These are phyloP conservation scores for Penicillium crystallinum DNA, from an alignment of 495 filamentous ascomycete species.

Conservation along the genomic window DNA sequence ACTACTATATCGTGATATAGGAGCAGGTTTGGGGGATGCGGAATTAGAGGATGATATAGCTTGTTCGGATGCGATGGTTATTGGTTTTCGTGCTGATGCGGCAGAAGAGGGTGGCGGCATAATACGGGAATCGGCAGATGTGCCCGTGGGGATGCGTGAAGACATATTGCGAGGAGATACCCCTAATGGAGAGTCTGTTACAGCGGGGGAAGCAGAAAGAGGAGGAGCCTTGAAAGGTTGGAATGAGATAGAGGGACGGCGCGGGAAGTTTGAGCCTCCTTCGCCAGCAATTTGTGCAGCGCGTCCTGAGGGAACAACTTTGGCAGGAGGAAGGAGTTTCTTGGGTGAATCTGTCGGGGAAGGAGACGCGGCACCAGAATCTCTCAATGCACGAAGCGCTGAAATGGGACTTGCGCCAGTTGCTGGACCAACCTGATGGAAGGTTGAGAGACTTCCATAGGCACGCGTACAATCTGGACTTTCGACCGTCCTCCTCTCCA, in stretches of 20 bases:
- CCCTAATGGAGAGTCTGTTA: slow-evolving; percentile 46
- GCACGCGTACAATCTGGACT: slow-evolving; percentile 68
- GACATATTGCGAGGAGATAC: slow-evolving; percentile 61
- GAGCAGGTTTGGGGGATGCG: slow-evolving; percentile 68
- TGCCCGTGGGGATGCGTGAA: slow-evolving; percentile 46
- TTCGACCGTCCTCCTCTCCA: slow-evolving; percentile 35
- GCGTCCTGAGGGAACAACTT: slow-evolving; percentile 54
- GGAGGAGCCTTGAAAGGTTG: slow-evolving; percentile 94
- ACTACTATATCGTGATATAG: slow-evolving; percentile 67
- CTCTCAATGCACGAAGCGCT: slow-evolving; percentile 65
- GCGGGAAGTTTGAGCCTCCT: slow-evolving; percentile 45
- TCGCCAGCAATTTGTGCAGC: slow-evolving; percentile 55
- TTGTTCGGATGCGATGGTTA: slow-evolving; percentile 51
- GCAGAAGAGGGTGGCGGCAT: slow-evolving; percentile 51
- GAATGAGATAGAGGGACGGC: slow-evolving; percentile 86
- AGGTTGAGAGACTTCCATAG: slow-evolving; percentile 90
- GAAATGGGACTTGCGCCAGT: slow-evolving; percentile 81
- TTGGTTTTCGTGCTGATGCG: slow-evolving; percentile 33
- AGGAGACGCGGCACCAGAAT: slow-evolving; percentile 42
- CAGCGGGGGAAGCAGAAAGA: slow-evolving; percentile 80
- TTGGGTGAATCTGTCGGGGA: slow-evolving; percentile 54
- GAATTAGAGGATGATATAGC: slow-evolving; percentile 56
- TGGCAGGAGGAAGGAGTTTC: slow-evolving; percentile 54
- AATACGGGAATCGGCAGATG: slow-evolving; percentile 58
- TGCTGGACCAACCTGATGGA: slow-evolving; percentile 73